phyloP scores from a whole-genome alignment of 106 monocot genomes.

The Dioscorea zingiberensis region DNA sequence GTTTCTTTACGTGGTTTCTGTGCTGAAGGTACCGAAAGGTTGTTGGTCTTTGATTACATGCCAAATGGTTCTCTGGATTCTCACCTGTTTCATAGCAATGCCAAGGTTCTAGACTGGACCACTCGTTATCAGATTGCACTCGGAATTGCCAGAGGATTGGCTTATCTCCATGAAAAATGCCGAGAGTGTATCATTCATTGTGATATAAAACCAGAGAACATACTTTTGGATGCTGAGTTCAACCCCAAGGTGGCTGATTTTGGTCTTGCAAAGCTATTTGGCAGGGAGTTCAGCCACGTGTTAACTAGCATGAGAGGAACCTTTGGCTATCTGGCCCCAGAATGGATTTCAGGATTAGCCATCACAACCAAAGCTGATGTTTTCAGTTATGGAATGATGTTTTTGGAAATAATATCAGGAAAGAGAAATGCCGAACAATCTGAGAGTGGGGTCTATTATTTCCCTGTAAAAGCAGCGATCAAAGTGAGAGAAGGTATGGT shows the following conservation, averaged over 20 bases:
- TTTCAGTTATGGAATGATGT: neutral
- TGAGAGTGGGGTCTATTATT: neutral
- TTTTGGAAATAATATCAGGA: slow-evolving; percentile 2
- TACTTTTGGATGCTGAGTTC: neutral
- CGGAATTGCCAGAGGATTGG: neutral
- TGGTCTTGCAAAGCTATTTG: neutral
- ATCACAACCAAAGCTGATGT: neutral
- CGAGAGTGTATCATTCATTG: neutral
- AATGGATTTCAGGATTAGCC: neutral
- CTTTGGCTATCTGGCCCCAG: neutral
- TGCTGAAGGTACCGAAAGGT: neutral
- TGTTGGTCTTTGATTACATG: neutral
- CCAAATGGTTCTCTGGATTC: neutral
- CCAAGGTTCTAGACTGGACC: too few relatives aligned
- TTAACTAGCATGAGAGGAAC: neutral
- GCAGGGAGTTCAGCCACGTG: neutral
- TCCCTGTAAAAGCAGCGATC: neutral
- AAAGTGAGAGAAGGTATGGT: neutral
- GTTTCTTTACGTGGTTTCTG: neutral
- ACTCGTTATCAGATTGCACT: neutral
- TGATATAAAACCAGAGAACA: neutral
- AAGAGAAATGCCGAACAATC: neutral
- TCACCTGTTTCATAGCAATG: neutral
- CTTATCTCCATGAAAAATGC: neutral
- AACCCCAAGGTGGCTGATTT: neutral